Base-by-base conservation (phyloP, 805 yeast genomes). In the Hanseniaspora thailandica region DNA sequence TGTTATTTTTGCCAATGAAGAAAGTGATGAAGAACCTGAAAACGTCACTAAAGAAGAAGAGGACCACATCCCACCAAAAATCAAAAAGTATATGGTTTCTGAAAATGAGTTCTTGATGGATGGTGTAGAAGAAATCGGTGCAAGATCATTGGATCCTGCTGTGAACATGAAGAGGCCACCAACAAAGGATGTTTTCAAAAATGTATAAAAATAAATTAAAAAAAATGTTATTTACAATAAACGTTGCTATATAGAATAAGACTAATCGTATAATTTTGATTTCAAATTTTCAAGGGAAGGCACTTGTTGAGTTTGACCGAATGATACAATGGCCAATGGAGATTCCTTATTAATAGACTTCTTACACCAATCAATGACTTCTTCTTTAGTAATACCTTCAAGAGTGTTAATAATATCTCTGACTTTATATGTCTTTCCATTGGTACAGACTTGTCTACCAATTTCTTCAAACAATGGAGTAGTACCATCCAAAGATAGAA, bases 401-500 rank as follows among this genome's bases (percentile, higher is more conserved):
- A 93, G 93, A 56, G 83, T 77, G 48, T 71, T 70, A 56, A 73
- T 72, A 1, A 73, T 76, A 53, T 73, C 72, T 57, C 72, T 76
- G 6, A 76, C 76, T 10, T 75, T 69, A 46, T 71, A 58, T 59
- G 76, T 68, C 52, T 71, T 69, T 30, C 98, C 98, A 3, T 97
- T 89, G 51, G 96, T 90, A 43, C 93, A 95, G 54, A 93, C 74
- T 68, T 93, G 98, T 69, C 98, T 82, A 26, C 98, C 98, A 61
- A 93, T 87, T 68, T 93, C 97, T 70, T 93, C 99, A 31, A 97
- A 97, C 47, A 88, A 80, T 6, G 97, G 90, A 7, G 97, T 88
- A 13, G 96, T 82, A 57, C 96, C 96, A 67, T 93, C 99, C 45
- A 93, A 74, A 5, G 96, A 85, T 54, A 93, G 73, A 48, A 93